Percentiles rank a stretch among this genome's conserved stretches.
These are phyloP conservation scores for Beauveria medogensis DNA, from an alignment of 2,329 filamentous ascomycete species.

Conservation along the genomic window DNA sequence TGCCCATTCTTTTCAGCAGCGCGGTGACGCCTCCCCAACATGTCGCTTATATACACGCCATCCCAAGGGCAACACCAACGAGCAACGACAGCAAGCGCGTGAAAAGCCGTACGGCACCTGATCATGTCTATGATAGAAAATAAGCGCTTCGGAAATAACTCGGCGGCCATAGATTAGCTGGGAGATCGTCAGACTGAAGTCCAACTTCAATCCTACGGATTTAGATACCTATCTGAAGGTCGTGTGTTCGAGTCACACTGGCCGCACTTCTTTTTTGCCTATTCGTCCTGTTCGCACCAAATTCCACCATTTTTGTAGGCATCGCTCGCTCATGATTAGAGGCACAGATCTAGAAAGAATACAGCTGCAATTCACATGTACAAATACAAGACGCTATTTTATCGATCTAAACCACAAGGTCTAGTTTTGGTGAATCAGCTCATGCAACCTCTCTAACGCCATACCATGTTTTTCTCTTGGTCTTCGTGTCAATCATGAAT, in stretches of 20 bases:
- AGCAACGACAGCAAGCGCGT: neutral
- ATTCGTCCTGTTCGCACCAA: no score
- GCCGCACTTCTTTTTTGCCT: conserved; percentile 18
- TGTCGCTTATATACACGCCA: neutral
- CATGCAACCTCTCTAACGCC: conserved; percentile 8
- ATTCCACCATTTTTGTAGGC: neutral
- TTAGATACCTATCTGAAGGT: conserved; percentile 21
- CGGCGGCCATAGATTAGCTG: conserved; percentile 22
- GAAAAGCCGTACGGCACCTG: neutral
- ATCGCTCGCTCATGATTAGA: no score
- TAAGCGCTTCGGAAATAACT: conserved; percentile 11
- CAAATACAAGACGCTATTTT: neutral
- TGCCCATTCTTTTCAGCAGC: no score
- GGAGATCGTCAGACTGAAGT: conserved; percentile 23
- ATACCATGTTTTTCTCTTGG: neutral
- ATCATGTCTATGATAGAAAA: neutral
- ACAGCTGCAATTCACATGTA: neutral
- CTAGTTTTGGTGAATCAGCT: neutral
- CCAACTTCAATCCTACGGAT: conserved; percentile 19
- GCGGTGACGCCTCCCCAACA: no score
- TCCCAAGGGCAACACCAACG: no score
- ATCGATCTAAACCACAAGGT: no score
- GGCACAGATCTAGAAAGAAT: no score
- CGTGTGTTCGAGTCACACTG: conserved; percentile 25
- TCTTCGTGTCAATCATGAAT: neutral